These are phyloP conservation scores for Pseudogymnoascus sp. DNA, from an alignment of 2,329 filamentous ascomycete species.

Conservation along the genomic window DNA sequence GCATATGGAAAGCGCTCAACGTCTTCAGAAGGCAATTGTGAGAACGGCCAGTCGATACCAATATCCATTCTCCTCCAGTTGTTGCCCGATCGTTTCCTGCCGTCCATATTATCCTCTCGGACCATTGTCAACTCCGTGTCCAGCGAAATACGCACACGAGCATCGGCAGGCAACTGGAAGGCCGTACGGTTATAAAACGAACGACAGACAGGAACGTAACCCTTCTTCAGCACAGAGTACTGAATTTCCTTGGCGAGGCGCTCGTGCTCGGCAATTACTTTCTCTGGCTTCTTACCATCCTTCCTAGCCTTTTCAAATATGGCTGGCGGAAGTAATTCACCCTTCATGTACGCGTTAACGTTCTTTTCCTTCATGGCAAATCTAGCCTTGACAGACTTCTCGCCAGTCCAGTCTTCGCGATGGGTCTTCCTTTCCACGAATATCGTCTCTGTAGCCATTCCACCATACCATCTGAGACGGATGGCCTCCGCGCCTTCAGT, in stretches of 20 bases:
- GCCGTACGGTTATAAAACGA: slow-evolving; percentile 98
- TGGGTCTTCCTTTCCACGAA: slow-evolving; percentile 98
- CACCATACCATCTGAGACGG: slow-evolving; percentile 93
- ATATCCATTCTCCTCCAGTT: slow-evolving; percentile 98
- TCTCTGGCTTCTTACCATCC: slow-evolving; percentile 87
- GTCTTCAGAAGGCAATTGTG: slow-evolving; percentile 77
- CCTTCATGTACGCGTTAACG: slow-evolving; percentile 82
- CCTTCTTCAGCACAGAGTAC: slow-evolving; percentile 82
- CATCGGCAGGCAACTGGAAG: slow-evolving; percentile 94
- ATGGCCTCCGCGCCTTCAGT: slow-evolving; percentile 96
- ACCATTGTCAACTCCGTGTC: slow-evolving; percentile 95
- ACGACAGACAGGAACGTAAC: slow-evolving; percentile 80
- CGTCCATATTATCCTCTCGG: slow-evolving; percentile 91
- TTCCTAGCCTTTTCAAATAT: slow-evolving; percentile 96
- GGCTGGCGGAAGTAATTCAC: slow-evolving; percentile 74
- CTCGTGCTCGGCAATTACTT: slow-evolving; percentile 87
- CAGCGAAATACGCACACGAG: slow-evolving; percentile 89
- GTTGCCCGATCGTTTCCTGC: slow-evolving; percentile 64
- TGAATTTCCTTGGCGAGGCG: slow-evolving; percentile 86
- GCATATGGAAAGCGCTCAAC: slow-evolving; percentile 92
- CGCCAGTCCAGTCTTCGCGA: slow-evolving; percentile 97
- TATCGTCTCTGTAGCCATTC: slow-evolving; percentile 90
- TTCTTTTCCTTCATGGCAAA: slow-evolving; percentile 97
- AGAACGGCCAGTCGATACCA: slow-evolving; percentile 91
- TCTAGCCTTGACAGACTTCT: slow-evolving; percentile 96